Base-by-base conservation (phyloP, 805 yeast genomes). In the Teunomyces pallodes region DNA sequence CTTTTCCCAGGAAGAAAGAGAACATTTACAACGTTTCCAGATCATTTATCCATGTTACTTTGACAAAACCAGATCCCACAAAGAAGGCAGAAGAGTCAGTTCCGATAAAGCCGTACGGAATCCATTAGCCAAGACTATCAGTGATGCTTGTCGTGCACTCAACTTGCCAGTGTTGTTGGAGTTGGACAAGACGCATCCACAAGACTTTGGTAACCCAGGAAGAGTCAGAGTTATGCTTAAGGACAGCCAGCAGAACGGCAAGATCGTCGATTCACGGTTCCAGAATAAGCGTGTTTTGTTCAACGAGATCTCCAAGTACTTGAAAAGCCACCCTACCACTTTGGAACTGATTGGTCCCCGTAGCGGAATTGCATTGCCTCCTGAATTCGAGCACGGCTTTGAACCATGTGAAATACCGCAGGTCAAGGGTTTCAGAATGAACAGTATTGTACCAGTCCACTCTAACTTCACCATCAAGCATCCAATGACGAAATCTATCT, bases 141-240 rank as follows among this genome's bases (percentile, higher is more conserved):
- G 85, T 9, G 96, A 90, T 57, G 97, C 96, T 14, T 77, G 76
- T 76, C 61, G 74, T 28, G 49, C 47, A n/a, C 54, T 71, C 46
- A 55, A 61, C 27, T 51, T 74, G 36, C 75, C 75, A 2, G 70
- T 74, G 2, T 72, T 85, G 38, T 74, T 83, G 49, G 94, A 88
- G 67, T 83, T 92, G 51, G 89, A 86, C 50, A 94, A 90, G 70
- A 67, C 86, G 1, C 99, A 92, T 68, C 98, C 98, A 9, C 96
- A 91, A 66, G 98, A 92, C 68, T 94, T 86, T 79, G 96, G 98
- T 55, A 92, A 92, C 62, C 95, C 97, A 4, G 99, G 99, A n/a
- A 79, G 98, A 59, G 91, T 94, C 31, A 81, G 96, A 55, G 86
- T 90, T 17, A 72, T 82, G 40, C 55, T 89, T 36, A 85, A 82